phyloP scores from a whole-genome alignment of 208 protist species.

The Borovskyia barvae region DNA sequence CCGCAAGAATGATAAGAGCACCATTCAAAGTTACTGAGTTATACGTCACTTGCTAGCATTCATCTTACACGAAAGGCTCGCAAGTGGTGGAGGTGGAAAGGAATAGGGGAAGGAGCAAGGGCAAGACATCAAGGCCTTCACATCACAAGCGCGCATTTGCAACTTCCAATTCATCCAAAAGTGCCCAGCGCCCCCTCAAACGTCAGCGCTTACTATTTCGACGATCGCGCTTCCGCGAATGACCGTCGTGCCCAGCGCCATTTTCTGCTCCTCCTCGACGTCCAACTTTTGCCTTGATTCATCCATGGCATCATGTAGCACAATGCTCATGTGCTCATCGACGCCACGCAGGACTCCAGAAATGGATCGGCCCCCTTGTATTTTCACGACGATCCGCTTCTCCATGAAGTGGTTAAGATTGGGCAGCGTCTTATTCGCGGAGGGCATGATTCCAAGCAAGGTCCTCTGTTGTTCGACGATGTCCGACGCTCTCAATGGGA shows the following conservation, averaged over 20 bases:
- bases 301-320: constrained; percentile 96
- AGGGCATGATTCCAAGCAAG: no score
- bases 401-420: constrained; percentile 95
- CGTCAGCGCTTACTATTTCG: constrained; percentile 84
- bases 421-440: constrained; percentile 59
- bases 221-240: constrained; percentile 91
- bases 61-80: no score
- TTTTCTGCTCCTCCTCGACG: constrained; percentile 39
- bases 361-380: constrained; percentile 95
- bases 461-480: constrained; percentile 3
- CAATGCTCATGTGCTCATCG: constrained; percentile 97
- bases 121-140: no score
- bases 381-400: constrained; percentile 91
- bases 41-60: no score
- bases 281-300: constrained; percentile 40
- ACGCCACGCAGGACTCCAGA: constrained; percentile 95
- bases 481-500: background rate
- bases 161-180: no score
- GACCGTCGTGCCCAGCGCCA: constrained; percentile 89
- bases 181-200: no score
- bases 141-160: no score
- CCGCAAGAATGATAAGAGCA: no score
- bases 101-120: no score
- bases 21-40: no score
- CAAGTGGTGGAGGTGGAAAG: no score